Conservation (phyloP, 2,329 filamentous ascomycete genomes). For the Sordariomycetes sp. region DNA sequence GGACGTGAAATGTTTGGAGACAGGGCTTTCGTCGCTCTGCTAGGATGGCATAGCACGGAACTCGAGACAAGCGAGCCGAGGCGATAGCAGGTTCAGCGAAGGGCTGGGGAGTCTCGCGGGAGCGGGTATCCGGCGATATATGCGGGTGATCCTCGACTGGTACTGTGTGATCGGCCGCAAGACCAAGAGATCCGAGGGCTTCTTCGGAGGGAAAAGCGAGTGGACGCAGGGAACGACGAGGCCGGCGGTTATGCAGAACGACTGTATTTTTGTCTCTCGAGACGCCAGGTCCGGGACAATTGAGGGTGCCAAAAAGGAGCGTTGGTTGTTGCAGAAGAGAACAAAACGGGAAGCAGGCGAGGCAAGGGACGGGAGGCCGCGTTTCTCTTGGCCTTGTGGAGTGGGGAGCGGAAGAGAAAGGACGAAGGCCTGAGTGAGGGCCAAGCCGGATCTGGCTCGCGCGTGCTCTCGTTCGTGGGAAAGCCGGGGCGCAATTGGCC, state of each 20-base stretch:
- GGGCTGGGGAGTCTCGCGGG: no score
- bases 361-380: neutral
- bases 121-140: neutral
- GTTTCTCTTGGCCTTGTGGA: neutral
- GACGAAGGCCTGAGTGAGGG: no score
- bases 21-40: neutral
- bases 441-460: no score
- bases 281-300: slow-evolving; percentile 1
- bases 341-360: neutral
- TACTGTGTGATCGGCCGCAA: neutral
- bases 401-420: no score
- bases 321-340: neutral
- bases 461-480: no score
- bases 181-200: neutral
- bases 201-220: neutral
- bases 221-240: neutral
- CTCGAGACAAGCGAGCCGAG: neutral
- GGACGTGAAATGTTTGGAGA: neutral
- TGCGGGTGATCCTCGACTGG: slow-evolving; percentile 3
- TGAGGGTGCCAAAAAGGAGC: slow-evolving; percentile 4
- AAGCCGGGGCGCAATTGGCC: no score
- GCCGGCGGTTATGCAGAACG: neutral
- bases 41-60: neutral
- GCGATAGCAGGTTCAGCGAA: neutral
- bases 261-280: neutral